Conservation (phyloP, 1,139 yeast species). For the Yamadazyma jaroonii region DNA sequence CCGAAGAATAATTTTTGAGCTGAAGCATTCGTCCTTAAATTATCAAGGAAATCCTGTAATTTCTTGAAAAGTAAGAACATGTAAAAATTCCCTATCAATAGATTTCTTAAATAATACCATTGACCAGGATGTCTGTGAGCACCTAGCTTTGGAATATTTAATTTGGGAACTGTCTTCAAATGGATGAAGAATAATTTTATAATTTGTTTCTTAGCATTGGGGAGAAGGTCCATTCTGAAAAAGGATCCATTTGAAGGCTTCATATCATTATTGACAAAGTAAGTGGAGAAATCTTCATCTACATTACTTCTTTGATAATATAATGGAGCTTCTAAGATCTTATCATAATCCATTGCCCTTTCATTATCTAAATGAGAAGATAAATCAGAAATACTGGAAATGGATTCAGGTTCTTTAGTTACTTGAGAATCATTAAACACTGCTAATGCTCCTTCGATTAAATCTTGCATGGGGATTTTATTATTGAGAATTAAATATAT, state of each 20-base stretch:
- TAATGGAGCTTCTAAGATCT: conserved; percentile 28
- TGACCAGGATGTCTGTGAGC: conserved; percentile 43
- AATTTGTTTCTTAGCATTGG: conserved; percentile 21
- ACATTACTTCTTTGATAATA: conserved; percentile 27
- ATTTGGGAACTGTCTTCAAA: conserved; percentile 29
- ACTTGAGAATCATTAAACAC: conserved; percentile 13
- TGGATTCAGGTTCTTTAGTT: conserved; percentile 1
- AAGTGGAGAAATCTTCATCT: conserved; percentile 33
- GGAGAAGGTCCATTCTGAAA: conserved; percentile 16
- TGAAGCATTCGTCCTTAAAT: conserved; percentile 7
- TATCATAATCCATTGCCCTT: conserved; percentile 23
- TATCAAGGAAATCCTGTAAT: conserved; percentile 21
- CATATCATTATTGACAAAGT: conserved; percentile 18
- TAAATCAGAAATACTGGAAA: conserved; percentile 10
- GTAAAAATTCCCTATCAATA: conserved; percentile 38
- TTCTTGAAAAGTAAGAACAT: conserved; percentile 37
- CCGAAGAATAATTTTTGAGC: conserved; percentile 6
- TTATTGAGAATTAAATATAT: conserved; percentile 34
- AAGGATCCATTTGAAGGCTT: conserved; percentile 10
- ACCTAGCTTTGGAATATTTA: conserved; percentile 35
- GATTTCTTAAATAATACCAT: conserved; percentile 41
- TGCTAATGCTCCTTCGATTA: conserved; percentile 24
- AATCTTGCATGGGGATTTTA: conserved; percentile 23
- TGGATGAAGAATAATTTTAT: conserved; percentile 25
- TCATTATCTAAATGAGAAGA: conserved; percentile 10